Evolutionary conservation across 768 basidiomycete species (phyloP).

Genomic region (Auriscalpium vulgare): DNA sequence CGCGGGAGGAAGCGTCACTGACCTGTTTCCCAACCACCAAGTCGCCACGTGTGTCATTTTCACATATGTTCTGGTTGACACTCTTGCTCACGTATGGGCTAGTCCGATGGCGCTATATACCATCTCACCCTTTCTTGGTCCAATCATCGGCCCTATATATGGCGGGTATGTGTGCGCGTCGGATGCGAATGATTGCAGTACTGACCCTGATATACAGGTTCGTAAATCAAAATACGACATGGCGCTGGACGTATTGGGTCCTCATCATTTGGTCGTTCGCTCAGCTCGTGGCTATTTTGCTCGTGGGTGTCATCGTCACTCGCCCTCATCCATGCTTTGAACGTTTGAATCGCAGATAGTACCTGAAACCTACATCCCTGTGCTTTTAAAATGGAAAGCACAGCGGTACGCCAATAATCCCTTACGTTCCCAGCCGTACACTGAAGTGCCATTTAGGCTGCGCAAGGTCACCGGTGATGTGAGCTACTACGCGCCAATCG

Average conservation of each 20-base stretch:
- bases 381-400: slow-evolving; percentile 56
- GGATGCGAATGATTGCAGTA: neutral
- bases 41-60: slow-evolving; percentile 47
- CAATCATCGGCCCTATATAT: slow-evolving; percentile 49
- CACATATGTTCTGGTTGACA: neutral
- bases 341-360: slow-evolving; percentile 36
- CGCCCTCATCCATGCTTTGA: neutral
- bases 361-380: slow-evolving; percentile 65
- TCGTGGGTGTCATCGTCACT: slow-evolving; percentile 29
- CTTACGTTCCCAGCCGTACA: neutral
- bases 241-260: slow-evolving; percentile 77
- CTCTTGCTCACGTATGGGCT: neutral
- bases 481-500: slow-evolving; percentile 52
- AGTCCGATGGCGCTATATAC: slow-evolving; percentile 54
- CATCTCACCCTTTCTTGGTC: slow-evolving; percentile 48
- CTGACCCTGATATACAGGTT: neutral
- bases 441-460: slow-evolving; percentile 27
- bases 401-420: slow-evolving; percentile 27
- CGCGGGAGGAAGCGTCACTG: slow-evolving; percentile 52
- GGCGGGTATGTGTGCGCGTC: slow-evolving; percentile 36
- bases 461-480: slow-evolving; percentile 48
- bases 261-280: slow-evolving; percentile 61
- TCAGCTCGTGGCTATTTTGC: slow-evolving; percentile 41
- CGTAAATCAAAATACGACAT: slow-evolving; percentile 37
- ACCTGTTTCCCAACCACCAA: slow-evolving; percentile 44